Evolutionary conservation across 2,329 filamentous ascomycete species (phyloP), one percentile per base, ranked within the genome.

Genomic region (Lachnum nothofagi): DNA sequence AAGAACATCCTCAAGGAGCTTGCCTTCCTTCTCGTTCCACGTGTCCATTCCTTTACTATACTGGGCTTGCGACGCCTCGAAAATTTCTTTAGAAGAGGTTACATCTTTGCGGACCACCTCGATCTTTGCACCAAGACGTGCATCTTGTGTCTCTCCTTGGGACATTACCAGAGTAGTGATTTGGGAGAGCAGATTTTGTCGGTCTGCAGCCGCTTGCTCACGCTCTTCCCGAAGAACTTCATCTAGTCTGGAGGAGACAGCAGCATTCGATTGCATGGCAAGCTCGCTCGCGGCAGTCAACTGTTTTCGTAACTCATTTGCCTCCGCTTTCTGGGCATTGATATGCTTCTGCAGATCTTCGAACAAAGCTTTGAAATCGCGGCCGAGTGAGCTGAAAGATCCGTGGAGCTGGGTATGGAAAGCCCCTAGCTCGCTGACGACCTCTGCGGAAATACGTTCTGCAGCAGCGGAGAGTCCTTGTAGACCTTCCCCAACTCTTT

Each of bases 371-470:
- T 91, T 94, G 72, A 95, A 90, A 58, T 97, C 90, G 51, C 84
- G 83, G 7, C 90, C 90, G 2, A 97, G 77, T 1, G 80, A 78
- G 57, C 83, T 86, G 66, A 95, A 96, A 0, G 91, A 96, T 10
- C 80, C 72, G 61, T 95, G 89, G 24, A 97, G 78, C 73, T 91
- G 83, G 42, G 75, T 79, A 66, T 96, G 89, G 62, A 97, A 94
- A n/a, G 79, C 77, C 25, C 82, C 79, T 52, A 98, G 78, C 67
- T 97, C 91, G 50, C 79, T 85, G 51, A 95, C 80, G 41, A 97
- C 91, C 60, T 94, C 91, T 10, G 85, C 86, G 0, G 90, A 89
- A 54, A 97, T 96, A 47, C 86, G 83, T 68, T 91, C 88, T 1
- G 91, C 90, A 8, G 91, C 89, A 9, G 78, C 78, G 2, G 90